A percentile compares a stretch with the other conserved stretches of the same genome.
phyloP scores from a whole-genome alignment of 2,329 filamentous ascomycete species.

The Clarireedia paspali region DNA sequence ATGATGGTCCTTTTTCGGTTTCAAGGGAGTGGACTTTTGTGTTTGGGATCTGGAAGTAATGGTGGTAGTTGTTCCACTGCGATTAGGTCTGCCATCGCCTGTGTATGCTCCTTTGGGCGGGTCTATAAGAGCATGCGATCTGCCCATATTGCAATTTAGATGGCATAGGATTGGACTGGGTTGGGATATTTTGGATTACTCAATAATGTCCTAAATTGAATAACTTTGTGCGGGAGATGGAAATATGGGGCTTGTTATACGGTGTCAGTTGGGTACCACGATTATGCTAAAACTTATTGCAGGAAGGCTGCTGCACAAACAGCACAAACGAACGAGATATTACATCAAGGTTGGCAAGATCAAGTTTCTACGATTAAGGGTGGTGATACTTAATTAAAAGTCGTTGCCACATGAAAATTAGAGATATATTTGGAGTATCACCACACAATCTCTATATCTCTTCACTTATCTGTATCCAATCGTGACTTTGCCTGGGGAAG shows the following conservation, averaged over 20 bases:
- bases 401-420: neutral
- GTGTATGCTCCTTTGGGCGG: conserved; percentile 9
- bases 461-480: neutral
- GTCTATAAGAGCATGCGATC: conserved; percentile 13
- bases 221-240: neutral
- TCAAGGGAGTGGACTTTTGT: neutral
- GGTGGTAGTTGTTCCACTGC: neutral
- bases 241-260: neutral
- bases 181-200: neutral
- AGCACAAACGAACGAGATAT: neutral
- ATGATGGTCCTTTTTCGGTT: neutral
- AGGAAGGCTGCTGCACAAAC: neutral
- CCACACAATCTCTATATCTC: neutral
- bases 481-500: neutral
- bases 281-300: neutral
- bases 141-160: conserved; percentile 8
- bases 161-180: neutral
- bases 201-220: neutral
- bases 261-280: too few relatives aligned
- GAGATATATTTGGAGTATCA: neutral
- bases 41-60: neutral
- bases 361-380: too few relatives aligned
- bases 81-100: conserved; percentile 7
- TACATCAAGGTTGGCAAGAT: neutral
- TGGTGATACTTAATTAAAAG: too few relatives aligned